phyloP scores from a whole-genome alignment of 768 basidiomycete species.

The Myochromella boudieri region DNA sequence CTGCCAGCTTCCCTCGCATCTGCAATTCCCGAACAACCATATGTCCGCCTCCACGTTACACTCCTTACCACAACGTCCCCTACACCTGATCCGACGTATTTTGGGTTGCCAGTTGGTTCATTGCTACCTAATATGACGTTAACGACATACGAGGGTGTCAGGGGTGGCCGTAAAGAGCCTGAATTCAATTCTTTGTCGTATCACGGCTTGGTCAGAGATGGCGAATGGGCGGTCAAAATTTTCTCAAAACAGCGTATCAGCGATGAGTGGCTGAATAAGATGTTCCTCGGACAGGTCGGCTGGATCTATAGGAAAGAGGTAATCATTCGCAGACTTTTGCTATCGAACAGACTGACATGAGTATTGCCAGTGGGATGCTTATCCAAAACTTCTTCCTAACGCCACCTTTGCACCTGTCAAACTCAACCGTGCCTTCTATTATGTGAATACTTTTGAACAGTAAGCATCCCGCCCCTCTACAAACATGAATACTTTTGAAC shows the following conservation, averaged over 20 bases:
- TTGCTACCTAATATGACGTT: constrained; percentile 64
- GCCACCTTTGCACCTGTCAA: constrained; percentile 72
- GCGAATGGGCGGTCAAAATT: constrained; percentile 82
- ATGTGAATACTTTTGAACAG: constrained; percentile 92
- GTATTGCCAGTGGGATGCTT: constrained; percentile 84
- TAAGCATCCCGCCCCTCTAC: constrained; percentile 35
- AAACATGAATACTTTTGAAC: constrained; percentile 5
- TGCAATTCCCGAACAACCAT: constrained; percentile 68
- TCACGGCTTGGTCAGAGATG: constrained; percentile 56
- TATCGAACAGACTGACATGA: no score
- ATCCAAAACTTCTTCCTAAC: constrained; percentile 71
- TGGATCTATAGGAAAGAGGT: constrained; percentile 87
- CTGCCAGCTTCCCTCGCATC: constrained; percentile 48
- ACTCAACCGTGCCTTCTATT: constrained; percentile 79
- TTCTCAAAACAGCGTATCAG: constrained; percentile 68
- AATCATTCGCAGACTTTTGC: constrained; percentile 11
- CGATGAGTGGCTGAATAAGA: constrained; percentile 65
- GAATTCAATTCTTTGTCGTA: constrained; percentile 90
- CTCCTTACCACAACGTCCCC: constrained; percentile 77
- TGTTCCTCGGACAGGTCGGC: constrained; percentile 67
- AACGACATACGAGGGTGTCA: constrained; percentile 65
- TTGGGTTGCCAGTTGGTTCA: constrained; percentile 48
- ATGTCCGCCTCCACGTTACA: constrained; percentile 87
- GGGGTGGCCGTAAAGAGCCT: constrained; percentile 57
- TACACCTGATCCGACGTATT: constrained; percentile 63